These are phyloP conservation scores for Aphanocladium album DNA, from an alignment of 2,329 filamentous ascomycete species.

Conservation along the genomic window DNA sequence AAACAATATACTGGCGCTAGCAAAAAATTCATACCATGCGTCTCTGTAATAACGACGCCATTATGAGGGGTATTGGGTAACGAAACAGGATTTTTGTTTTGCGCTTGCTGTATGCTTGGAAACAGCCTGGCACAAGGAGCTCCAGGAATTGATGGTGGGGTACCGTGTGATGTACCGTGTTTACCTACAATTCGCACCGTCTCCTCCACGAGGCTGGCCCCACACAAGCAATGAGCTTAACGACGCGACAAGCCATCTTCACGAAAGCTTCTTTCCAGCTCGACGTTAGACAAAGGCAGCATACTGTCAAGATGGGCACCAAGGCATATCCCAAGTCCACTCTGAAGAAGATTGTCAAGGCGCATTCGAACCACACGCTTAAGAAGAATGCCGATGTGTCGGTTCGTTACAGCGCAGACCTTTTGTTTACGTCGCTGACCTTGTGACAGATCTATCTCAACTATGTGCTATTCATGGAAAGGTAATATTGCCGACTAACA, in stretches of 20 bases:
- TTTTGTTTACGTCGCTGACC: conserved; percentile 21
- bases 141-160: conserved; percentile 13
- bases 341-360: conserved; percentile 85
- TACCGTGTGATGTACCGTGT: conserved; percentile 7
- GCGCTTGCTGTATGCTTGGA: background rate
- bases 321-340: conserved; percentile 81
- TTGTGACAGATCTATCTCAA: conserved; percentile 70
- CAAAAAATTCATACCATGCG: conserved; percentile 48
- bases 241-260: background rate
- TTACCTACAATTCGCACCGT: background rate
- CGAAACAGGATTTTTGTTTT: background rate
- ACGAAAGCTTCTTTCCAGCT: background rate
- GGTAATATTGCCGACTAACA: conserved; percentile 31
- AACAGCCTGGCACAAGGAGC: background rate
- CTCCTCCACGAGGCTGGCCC: background rate
- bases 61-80: conserved; percentile 16
- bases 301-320: conserved; percentile 39
- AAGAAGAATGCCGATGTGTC: conserved; percentile 84
- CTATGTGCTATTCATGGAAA: conserved; percentile 76
- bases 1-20: background rate
- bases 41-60: conserved; percentile 49
- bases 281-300: too few species aligned
- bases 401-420: conserved; percentile 43
- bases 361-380: conserved; percentile 72
- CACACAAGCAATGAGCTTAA: conserved; percentile 8